Evolutionary conservation across 352 stramenopile genomes (phyloP), one percentile per base, ranked within the genome.

Genomic region (Globisporangium nodosum): DNA sequence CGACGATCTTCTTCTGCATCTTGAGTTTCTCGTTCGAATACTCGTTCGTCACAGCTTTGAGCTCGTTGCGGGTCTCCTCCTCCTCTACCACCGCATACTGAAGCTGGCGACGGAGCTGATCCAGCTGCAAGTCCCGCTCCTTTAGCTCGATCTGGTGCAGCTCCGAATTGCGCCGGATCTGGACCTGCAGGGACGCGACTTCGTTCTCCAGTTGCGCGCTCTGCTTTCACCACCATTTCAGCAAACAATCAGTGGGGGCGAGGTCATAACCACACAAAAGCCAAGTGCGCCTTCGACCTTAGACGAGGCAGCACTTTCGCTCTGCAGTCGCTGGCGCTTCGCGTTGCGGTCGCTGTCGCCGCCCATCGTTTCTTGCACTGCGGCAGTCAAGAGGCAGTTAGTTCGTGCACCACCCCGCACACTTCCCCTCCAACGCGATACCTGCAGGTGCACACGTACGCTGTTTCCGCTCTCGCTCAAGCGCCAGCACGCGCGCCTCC

Each of bases 1-100:
- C 80, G 8, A 88, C 80, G 37, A 84, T 68, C 61, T 76, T 86
- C 61, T 89, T 90, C 52, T 89, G 70, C 30, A 85, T 47, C 53
- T 75, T 49, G 20, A 92, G 62, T 51, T 84, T 84, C 58, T 89
- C 76, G 15, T 54, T 77, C 45, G 81, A 70, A 50, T 76, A 68
- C 52, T 87, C 69, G 40, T 71, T 82, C 2, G 68, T 82, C 16
- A 71, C 55, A 5, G 51, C 64, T 52, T 85, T 85, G 1, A 92
- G 68, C 63, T 94, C 78, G 42, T 72, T 66, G 12, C 80, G 73
- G 16, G 79, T 79, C 52, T 83, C 66, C 27, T 90, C 70, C 64
- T 90, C 85, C 56, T 90, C 81, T 0, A 53, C 54, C 0, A 89
- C 64, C 20, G 82, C 81, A 56, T 75, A 81, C 58, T 91, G 71